A percentile compares a stretch with the other conserved stretches of the same genome.
Evolutionary conservation across 2,329 filamentous ascomycete species (phyloP).

Genomic region (Plectosphaerella sp.): DNA sequence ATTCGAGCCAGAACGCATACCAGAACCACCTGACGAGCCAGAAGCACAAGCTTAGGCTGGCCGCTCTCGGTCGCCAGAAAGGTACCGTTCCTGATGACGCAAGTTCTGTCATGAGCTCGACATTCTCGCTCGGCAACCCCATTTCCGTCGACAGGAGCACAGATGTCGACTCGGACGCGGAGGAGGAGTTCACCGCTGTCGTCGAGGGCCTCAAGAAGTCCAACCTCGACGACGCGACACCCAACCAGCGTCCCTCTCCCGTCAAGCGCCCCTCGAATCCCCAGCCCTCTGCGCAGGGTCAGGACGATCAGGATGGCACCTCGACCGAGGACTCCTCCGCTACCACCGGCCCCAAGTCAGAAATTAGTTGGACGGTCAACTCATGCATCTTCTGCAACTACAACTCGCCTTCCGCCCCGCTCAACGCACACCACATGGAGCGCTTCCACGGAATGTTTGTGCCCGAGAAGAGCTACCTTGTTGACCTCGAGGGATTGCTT

Average conservation of each 20-base stretch:
- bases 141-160: slow-evolving; percentile 41
- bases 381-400: slow-evolving; percentile 91
- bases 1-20: slow-evolving; percentile 95
- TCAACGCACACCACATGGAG: slow-evolving; percentile 86
- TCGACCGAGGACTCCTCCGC: slow-evolving; percentile 33
- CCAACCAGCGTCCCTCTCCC: slow-evolving; percentile 38
- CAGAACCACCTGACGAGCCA: slow-evolving; percentile 87
- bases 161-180: slow-evolving; percentile 60
- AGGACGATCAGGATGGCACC: slow-evolving; percentile 30
- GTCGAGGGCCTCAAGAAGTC: slow-evolving; percentile 73
- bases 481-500: slow-evolving; percentile 77
- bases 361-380: slow-evolving; percentile 38
- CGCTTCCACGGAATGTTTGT: slow-evolving; percentile 94
- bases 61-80: slow-evolving; percentile 29
- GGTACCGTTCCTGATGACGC: slow-evolving; percentile 52
- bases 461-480: slow-evolving; percentile 80
- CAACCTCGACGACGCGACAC: slow-evolving; percentile 51
- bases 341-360: slow-evolving; percentile 28
- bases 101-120: slow-evolving; percentile 82
- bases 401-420: slow-evolving; percentile 66
- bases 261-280: slow-evolving; percentile 52
- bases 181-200: slow-evolving; percentile 73
- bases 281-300: slow-evolving; percentile 31
- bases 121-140: slow-evolving; percentile 85
- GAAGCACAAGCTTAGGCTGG: slow-evolving; percentile 74